phyloP scores from a whole-genome alignment of 495 filamentous ascomycete species.

The Hypoxylon rickii region DNA sequence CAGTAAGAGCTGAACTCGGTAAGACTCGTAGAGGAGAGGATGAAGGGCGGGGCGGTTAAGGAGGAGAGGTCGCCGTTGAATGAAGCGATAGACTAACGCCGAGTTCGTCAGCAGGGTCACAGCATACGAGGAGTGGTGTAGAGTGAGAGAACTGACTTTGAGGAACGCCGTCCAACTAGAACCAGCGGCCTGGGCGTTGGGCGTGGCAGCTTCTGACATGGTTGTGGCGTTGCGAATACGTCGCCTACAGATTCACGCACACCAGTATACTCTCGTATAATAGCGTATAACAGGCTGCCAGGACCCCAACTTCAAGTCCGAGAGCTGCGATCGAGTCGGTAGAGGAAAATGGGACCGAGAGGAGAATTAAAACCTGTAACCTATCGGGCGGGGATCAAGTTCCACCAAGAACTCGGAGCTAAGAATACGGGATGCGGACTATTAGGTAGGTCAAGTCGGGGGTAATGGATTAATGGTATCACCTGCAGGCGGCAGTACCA shows the following conservation, averaged over 20 bases:
- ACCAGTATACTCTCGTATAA: slow-evolving; percentile 7
- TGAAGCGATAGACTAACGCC: slow-evolving; percentile 79
- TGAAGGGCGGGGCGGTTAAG: slow-evolving; percentile 93
- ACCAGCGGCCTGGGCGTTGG: slow-evolving; percentile 41
- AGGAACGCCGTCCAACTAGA: slow-evolving; percentile 58
- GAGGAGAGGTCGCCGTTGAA: slow-evolving; percentile 96
- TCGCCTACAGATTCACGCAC: slow-evolving; percentile 12
- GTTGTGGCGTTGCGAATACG: slow-evolving; percentile 14
- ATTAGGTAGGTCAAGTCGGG: slow-evolving; percentile 2
- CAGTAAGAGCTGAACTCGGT: slow-evolving; percentile 97
- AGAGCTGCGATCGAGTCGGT: slow-evolving; percentile 16
- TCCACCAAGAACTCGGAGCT: slow-evolving; percentile 13
- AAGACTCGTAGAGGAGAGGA: slow-evolving; percentile 87
- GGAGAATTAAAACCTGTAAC: no score
- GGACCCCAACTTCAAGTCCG: slow-evolving; percentile 10
- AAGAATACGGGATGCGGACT: slow-evolving; percentile 1
- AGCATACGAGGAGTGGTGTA: not conserved
- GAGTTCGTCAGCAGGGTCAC: slow-evolving; percentile 3
- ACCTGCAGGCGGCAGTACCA: not conserved
- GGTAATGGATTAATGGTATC: not conserved
- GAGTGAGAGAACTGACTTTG: slow-evolving; percentile 45
- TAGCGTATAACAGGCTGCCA: slow-evolving; percentile 12
- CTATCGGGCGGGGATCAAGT: slow-evolving; percentile 15
- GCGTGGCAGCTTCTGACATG: slow-evolving; percentile 34
- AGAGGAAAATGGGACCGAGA: slow-evolving; percentile 8